Conservation (phyloP, 2,329 filamentous ascomycete genomes). For the Ophiostoma ips region DNA sequence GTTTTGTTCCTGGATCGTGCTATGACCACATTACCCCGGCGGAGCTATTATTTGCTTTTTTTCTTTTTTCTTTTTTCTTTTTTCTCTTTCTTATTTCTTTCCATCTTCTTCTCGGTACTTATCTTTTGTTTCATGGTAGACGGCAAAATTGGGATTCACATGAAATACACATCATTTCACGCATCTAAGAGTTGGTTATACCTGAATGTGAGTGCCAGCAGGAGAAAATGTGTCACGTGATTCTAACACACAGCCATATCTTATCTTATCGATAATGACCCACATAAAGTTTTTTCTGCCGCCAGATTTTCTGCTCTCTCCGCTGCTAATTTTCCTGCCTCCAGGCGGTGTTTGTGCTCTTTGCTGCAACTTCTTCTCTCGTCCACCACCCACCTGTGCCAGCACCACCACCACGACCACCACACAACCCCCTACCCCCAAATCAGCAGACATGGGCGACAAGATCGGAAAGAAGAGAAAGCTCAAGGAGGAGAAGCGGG, state of each 20-base stretch:
- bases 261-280: constrained; percentile 2
- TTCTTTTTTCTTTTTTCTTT: neutral
- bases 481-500: constrained; percentile 18
- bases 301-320: neutral
- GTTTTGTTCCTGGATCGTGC: neutral
- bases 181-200: too few relatives aligned
- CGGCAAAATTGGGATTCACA: constrained; percentile 1
- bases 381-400: neutral
- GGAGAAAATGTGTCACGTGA: too few relatives aligned
- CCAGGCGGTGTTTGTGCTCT: neutral
- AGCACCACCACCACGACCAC: neutral
- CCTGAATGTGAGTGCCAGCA: too few relatives aligned
- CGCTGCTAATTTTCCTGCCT: neutral
- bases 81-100: neutral
- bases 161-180: neutral
- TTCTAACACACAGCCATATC: neutral
- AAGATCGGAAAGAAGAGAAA: constrained; percentile 24
- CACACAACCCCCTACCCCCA: neutral
- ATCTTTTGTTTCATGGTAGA: neutral
- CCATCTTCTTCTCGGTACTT: too few relatives aligned
- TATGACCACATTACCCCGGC: neutral
- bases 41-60: neutral
- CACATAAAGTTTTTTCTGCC: constrained; percentile 1
- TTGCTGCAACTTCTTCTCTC: neutral
- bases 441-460: constrained; percentile 10